Evolutionary conservation across 441 rosid species (phyloP).

Genomic region (Cnidoscolus chayamansa): DNA sequence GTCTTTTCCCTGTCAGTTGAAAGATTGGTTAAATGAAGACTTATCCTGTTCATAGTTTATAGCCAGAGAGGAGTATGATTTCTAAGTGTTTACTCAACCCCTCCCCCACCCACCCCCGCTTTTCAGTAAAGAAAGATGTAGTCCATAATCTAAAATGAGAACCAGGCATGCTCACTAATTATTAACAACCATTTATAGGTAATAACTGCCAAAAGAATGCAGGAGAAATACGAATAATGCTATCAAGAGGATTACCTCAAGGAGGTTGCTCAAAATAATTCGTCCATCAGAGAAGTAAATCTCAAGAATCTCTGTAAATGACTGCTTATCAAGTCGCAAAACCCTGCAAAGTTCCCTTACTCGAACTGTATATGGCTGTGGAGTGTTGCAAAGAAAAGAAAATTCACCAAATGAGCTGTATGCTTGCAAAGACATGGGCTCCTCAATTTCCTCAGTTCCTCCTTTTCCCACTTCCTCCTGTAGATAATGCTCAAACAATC

Average conservation of each 20-base stretch:
- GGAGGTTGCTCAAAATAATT: conserved; percentile 63
- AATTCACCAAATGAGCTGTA: conserved; percentile 65
- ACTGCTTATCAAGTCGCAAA: conserved; percentile 67
- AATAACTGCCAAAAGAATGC: neutral
- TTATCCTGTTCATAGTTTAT: conserved; percentile 6
- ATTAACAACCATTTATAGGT: neutral
- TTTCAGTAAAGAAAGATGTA: neutral
- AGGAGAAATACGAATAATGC: neutral
- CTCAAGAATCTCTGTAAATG: conserved; percentile 57
- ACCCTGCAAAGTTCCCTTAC: conserved; percentile 65
- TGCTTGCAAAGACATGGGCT: conserved; percentile 41
- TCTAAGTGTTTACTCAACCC: neutral
- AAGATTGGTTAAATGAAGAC: neutral
- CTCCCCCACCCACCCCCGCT: neutral
- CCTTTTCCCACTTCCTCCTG: conserved; percentile 64
- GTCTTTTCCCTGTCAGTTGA: conserved; percentile 54
- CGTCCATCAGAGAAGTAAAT: conserved; percentile 72
- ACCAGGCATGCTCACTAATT: neutral
- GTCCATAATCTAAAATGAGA: neutral
- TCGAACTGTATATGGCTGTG: conserved; percentile 61
- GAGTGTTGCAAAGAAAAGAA: conserved; percentile 76
- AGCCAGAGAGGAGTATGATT: neutral
- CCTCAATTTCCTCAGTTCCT: conserved; percentile 51
- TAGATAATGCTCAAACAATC: conserved; percentile 12
- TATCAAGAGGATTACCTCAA: conserved; percentile 43